Evolutionary conservation across 73 alveolate genomes (phyloP), one percentile per base, ranked within the genome.

Genomic region (Uronychia binucleata): DNA sequence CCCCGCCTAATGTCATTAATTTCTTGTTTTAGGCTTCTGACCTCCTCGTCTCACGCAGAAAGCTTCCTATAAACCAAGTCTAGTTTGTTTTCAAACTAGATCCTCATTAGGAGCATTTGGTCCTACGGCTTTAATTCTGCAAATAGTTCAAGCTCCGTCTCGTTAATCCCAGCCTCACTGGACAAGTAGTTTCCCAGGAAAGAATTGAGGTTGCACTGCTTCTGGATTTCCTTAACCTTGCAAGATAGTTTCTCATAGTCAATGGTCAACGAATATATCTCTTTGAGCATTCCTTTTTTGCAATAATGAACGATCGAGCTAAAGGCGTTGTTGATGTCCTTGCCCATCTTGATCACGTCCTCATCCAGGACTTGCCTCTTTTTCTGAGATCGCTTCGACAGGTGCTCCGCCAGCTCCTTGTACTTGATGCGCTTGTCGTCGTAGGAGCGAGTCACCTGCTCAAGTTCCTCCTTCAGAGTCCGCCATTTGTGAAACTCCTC

Each of bases 401-500:
- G 27, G 1, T 26, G 5, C 8, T 75, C 32, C 5, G 32, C 8
- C 19, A 75, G 59, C 19, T 5, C 32, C 30, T 27, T 5, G 30
- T 75, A 75, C 81, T 30, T 8, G 19, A 13, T 28, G 27, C 30
- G 8, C 27, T 30, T 28, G 5, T 26, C 46, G 25, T 75, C 81
- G 30, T 28, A 75, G 28, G 30, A 5, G 19, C 32, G 8, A 27
- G 35, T 32, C 5, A 75, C 32, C 8, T 28, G n/a, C 58, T 75
- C 81, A 5, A 26, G 8, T 25, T 75, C 32, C 28, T 75, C 29
- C 27, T 75, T 75, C 19, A 75, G 32, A 5, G 25, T 26, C 27
- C 81, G 25, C 81, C 81, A 75, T 30, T 75, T 75, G 32, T 75
- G 81, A 75, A 75, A 75, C 30, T 75, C 81, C 30, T 75, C 81